phyloP scores from a whole-genome alignment of 805 yeast species.

The Teunomyces gatunensis region DNA sequence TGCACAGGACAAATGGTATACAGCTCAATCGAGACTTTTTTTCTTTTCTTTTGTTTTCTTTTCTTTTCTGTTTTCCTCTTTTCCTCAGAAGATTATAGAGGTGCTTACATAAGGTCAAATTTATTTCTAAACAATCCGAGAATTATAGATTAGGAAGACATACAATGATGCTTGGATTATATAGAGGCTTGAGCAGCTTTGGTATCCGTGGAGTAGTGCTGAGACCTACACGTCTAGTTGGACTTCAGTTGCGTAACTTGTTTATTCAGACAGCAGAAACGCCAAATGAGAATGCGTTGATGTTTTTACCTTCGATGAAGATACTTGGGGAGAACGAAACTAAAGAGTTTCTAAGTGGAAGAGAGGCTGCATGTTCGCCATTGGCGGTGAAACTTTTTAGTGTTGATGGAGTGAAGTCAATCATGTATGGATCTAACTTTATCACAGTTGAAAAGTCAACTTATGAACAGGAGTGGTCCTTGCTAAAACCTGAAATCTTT shows the following conservation, averaged over 20 bases:
- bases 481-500: conserved; percentile 66
- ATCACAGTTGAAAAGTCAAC: conserved; percentile 71
- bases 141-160: background rate
- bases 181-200: background rate
- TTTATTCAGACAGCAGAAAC: conserved; percentile 83
- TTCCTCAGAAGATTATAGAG: background rate
- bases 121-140: background rate
- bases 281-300: conserved; percentile 83
- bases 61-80: too few relatives aligned
- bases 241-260: conserved; percentile 21
- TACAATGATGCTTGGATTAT: background rate
- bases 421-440: conserved; percentile 81
- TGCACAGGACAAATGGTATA: background rate
- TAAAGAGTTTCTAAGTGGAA: conserved; percentile 66
- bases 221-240: background rate
- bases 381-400: conserved; percentile 71
- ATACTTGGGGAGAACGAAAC: conserved; percentile 62
- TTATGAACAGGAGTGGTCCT: conserved; percentile 53
- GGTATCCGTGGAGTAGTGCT: background rate
- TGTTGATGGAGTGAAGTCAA: conserved; percentile 71
- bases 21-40: background rate
- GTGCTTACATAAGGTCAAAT: background rate
- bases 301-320: conserved; percentile 72
- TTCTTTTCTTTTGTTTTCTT: background rate
- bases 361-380: conserved; percentile 76